These are phyloP conservation scores for Taphrina flavorubra DNA, from an alignment of 1,139 yeast species.

Conservation along the genomic window DNA sequence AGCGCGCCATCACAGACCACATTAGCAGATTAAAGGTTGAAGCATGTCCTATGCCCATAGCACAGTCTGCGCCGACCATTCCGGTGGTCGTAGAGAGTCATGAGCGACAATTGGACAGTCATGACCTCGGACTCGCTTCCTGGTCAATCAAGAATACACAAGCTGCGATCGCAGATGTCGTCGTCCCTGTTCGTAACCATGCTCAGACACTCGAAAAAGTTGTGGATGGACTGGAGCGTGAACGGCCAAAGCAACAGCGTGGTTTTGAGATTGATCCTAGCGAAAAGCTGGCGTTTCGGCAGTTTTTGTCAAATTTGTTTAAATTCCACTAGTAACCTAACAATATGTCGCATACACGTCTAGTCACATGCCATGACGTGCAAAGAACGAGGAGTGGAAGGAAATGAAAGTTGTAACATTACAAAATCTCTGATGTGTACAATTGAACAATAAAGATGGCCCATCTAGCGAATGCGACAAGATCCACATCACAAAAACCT, in stretches of 20 bases:
- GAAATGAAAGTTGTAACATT: neutral
- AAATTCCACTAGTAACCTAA: neutral
- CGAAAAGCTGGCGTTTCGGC: constrained; percentile 2
- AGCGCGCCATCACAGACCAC: neutral
- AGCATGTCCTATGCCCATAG: neutral
- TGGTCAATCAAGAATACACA: neutral
- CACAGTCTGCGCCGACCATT: neutral
- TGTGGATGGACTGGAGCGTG: neutral
- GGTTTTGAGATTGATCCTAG: constrained; percentile 18
- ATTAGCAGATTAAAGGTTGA: neutral
- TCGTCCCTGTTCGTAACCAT: neutral
- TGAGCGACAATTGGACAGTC: neutral
- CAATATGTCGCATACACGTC: no score
- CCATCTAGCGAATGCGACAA: neutral
- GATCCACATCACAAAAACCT: no score
- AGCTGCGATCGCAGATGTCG: neutral
- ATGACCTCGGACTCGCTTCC: constrained; percentile 5
- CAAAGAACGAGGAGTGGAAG: neutral
- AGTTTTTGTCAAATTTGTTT: constrained; percentile 9
- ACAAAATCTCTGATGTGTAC: constrained; percentile 9
- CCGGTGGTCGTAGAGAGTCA: neutral
- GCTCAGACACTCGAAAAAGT: neutral
- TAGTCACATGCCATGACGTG: neutral
- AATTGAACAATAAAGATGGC: neutral
- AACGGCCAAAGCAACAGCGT: neutral